These are phyloP conservation scores for Neurospora sp. DNA, from an alignment of 495 filamentous ascomycete species.

Conservation along the genomic window DNA sequence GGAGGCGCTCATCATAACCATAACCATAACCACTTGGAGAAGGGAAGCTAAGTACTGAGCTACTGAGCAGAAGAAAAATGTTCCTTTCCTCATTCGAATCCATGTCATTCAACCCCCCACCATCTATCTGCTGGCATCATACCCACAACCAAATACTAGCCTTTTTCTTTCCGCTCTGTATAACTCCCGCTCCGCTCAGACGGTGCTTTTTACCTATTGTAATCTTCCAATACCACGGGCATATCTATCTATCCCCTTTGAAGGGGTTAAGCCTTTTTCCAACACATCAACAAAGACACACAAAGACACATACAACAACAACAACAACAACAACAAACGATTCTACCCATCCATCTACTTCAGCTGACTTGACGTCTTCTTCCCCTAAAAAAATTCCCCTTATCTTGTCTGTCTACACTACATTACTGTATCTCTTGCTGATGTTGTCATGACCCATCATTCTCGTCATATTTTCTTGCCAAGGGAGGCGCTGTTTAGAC, in stretches of 20 bases:
- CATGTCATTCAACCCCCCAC: neutral
- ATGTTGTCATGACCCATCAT: constrained; percentile 1
- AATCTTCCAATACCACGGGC: neutral
- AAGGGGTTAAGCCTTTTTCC: neutral
- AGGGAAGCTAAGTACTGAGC: neutral
- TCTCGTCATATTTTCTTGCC: neutral
- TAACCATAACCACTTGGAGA: neutral
- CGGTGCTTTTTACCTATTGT: neutral
- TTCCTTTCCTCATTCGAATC: neutral
- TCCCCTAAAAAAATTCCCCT: neutral
- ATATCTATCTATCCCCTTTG: neutral
- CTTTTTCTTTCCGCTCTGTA: neutral
- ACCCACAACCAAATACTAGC: neutral
- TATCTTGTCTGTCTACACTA: neutral
- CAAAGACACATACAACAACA: neutral
- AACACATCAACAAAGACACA: neutral
- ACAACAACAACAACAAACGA: neutral
- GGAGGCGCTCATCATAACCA: neutral
- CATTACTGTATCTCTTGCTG: neutral
- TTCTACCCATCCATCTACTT: neutral
- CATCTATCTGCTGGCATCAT: neutral
- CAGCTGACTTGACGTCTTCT: neutral
- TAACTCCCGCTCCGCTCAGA: neutral
- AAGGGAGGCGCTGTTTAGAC: neutral
- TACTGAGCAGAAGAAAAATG: neutral